These are phyloP conservation scores for Zasmidium cellare DNA, from an alignment of 2,329 filamentous ascomycete species.

Conservation along the genomic window DNA sequence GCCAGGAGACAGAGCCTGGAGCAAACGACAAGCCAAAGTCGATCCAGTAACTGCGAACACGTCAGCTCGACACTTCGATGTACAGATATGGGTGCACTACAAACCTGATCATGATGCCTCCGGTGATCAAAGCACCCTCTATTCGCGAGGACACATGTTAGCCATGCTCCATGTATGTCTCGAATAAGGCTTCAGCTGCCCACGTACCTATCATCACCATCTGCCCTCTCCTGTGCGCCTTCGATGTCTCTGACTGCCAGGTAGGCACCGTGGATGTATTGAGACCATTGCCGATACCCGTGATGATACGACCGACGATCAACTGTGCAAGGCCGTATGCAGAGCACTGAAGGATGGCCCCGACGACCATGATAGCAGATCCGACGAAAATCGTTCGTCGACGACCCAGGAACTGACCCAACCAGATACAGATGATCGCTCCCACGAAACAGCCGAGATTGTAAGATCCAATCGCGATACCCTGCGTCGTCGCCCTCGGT, in stretches of 20 bases:
- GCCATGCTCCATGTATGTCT: too few species aligned
- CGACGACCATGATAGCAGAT: slow-evolving; percentile 51
- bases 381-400: slow-evolving; percentile 53
- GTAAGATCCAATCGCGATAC: slow-evolving; percentile 26
- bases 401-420: slow-evolving; percentile 53
- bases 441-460: slow-evolving; percentile 51
- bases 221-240: slow-evolving; percentile 48
- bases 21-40: slow-evolving; percentile 48
- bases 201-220: slow-evolving; percentile 29
- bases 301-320: slow-evolving; percentile 53
- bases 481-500: slow-evolving; percentile 12
- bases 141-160: too few species aligned
- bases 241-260: slow-evolving; percentile 54
- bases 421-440: slow-evolving; percentile 50
- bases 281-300: slow-evolving; percentile 55
- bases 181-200: too few species aligned
- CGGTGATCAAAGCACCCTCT: slow-evolving; percentile 50
- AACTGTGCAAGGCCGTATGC: slow-evolving; percentile 45
- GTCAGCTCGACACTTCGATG: neutral
- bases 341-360: slow-evolving; percentile 49
- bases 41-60: slow-evolving; percentile 49
- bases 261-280: slow-evolving; percentile 51
- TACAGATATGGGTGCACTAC: too few species aligned
- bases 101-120: slow-evolving; percentile 20
- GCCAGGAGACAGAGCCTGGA: slow-evolving; percentile 45